phyloP scores from a whole-genome alignment of 1,284 basidiomycete species.

The Boletus calvinii region DNA sequence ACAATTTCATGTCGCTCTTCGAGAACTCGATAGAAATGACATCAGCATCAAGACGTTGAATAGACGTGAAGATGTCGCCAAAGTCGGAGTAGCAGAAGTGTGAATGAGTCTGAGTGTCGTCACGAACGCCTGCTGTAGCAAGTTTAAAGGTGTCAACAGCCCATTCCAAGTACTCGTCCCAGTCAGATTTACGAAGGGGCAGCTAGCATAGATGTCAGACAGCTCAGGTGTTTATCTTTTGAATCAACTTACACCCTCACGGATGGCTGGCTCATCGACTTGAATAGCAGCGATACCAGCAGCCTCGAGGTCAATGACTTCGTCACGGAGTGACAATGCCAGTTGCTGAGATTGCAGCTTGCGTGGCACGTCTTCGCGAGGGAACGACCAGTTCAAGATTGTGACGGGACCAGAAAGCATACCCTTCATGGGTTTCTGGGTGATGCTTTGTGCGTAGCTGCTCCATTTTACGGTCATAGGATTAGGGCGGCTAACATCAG shows the following conservation, averaged over 20 bases:
- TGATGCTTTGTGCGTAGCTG: slow-evolving; percentile 93
- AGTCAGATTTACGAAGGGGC: slow-evolving; percentile 91
- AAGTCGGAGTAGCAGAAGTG: slow-evolving; percentile 99
- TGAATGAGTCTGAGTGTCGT: slow-evolving; percentile 93
- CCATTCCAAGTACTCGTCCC: slow-evolving; percentile 94
- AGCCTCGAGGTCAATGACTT: slow-evolving; percentile 96
- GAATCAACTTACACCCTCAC: slow-evolving; percentile 80
- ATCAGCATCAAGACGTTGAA: slow-evolving; percentile 97
- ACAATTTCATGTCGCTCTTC: slow-evolving; percentile 96
- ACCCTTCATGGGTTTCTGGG: slow-evolving; percentile 97
- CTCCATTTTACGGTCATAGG: slow-evolving; percentile 99
- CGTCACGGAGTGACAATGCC: slow-evolving; percentile 96
- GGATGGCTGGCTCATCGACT: slow-evolving; percentile 99
- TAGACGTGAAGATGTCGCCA: slow-evolving; percentile 97
- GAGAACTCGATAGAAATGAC: slow-evolving; percentile 99
- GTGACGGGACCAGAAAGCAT: slow-evolving; percentile 97
- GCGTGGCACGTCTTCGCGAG: slow-evolving; percentile 95
- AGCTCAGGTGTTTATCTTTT: not conserved
- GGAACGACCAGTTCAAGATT: slow-evolving; percentile 99
- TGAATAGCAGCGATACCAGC: slow-evolving; percentile 98
- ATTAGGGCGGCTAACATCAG: slow-evolving; percentile 91
- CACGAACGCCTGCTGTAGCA: slow-evolving; percentile 89
- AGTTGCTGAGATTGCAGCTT: slow-evolving; percentile 99
- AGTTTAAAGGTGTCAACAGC: slow-evolving; percentile 98
- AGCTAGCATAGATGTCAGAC: slow-evolving; percentile 47